These are phyloP conservation scores for Melampsora larici-populina DNA, from an alignment of 1,284 basidiomycete genomes.

Conservation along the genomic window DNA sequence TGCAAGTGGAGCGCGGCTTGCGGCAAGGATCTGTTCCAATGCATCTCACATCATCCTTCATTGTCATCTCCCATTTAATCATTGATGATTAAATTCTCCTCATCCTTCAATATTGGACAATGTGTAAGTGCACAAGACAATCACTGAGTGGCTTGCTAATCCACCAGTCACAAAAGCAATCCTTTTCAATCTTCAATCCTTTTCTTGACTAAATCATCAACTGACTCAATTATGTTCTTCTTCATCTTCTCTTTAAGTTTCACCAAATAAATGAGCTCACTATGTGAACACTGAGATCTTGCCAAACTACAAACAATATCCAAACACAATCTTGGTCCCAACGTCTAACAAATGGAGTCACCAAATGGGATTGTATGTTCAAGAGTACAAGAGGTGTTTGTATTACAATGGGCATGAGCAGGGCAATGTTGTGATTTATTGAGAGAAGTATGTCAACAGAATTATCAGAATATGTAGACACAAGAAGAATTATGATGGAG, in stretches of 20 bases:
- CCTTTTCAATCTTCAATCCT: no score
- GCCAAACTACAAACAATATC: neutral
- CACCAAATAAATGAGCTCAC: neutral
- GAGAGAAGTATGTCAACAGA: neutral
- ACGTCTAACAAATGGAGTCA: neutral
- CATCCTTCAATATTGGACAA: no score
- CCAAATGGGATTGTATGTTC: neutral
- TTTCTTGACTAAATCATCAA: neutral
- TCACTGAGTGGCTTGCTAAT: neutral
- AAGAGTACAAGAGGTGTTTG: neutral
- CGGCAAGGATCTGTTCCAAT: neutral
- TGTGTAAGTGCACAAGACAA: no score
- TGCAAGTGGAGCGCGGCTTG: neutral
- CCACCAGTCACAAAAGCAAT: neutral
- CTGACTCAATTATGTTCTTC: neutral
- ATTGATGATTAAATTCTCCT: neutral
- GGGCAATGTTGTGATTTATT: neutral
- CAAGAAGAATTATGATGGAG: neutral
- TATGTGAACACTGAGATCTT: no score
- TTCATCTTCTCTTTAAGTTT: neutral
- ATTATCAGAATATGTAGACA: neutral
- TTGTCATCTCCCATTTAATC: neutral
- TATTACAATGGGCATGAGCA: neutral
- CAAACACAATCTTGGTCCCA: neutral
- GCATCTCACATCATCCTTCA: neutral